Evolutionary conservation across 2,329 filamentous ascomycete species (phyloP).

Genomic region (Phoma herbarum): DNA sequence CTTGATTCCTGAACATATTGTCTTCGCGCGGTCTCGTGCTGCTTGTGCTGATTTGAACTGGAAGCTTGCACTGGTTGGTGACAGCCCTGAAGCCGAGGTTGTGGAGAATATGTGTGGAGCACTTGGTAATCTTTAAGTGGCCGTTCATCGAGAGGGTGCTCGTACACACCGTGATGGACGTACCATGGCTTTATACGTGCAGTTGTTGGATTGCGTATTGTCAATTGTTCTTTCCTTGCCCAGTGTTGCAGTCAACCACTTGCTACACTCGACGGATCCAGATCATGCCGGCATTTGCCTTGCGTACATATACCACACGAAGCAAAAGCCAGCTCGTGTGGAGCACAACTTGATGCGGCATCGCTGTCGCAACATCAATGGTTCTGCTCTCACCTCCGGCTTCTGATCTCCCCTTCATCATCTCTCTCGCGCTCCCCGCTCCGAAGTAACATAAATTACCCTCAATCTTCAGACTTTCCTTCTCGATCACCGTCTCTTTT

Average conservation of each 20-base stretch:
- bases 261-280: background rate
- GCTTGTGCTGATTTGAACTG: background rate
- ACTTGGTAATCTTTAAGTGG: background rate
- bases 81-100: conserved; percentile 7
- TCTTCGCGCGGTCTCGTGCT: background rate
- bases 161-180: too few relatives aligned
- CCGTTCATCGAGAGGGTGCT: background rate
- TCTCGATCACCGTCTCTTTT: background rate
- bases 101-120: background rate
- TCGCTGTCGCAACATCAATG: background rate
- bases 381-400: background rate
- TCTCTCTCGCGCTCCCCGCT: background rate
- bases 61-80: background rate
- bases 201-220: background rate
- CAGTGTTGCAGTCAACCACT: background rate
- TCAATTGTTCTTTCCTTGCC: background rate
- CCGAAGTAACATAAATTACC: background rate
- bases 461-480: background rate
- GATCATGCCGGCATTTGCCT: background rate
- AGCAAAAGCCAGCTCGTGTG: background rate
- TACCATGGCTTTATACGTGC: background rate
- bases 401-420: background rate
- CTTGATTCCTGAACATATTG: background rate
- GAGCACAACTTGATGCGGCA: background rate
- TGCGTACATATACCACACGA: background rate